Conservation (phyloP, 2,329 filamentous ascomycete genomes). For the Arachnomyces sp. region DNA sequence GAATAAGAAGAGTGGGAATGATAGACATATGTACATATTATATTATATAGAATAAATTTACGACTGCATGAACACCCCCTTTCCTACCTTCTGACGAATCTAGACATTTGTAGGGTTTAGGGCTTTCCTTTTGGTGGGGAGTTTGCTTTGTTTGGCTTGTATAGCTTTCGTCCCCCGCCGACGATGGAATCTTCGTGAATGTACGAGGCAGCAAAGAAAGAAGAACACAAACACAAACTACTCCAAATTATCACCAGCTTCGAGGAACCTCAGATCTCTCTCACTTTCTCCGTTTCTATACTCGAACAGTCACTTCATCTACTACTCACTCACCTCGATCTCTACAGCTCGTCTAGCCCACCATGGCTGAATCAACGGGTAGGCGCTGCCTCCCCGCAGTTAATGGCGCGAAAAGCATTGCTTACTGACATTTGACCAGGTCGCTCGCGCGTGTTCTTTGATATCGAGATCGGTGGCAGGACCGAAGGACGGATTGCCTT, state of each 20-base stretch:
- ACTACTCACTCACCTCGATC: not conserved
- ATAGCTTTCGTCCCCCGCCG: slow-evolving; percentile 3
- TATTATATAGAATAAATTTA: slow-evolving; percentile 5
- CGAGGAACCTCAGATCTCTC: slow-evolving; percentile 3
- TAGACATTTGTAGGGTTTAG: slow-evolving; percentile 9
- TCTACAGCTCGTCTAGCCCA: slow-evolving; percentile 29
- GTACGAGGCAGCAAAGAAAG: slow-evolving; percentile 5
- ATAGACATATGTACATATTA: not conserved
- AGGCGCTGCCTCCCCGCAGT: slow-evolving; percentile 11
- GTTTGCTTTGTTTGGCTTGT: slow-evolving; percentile 16
- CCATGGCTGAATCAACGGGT: slow-evolving; percentile 32
- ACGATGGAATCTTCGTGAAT: slow-evolving; percentile 37
- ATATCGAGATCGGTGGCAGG: slow-evolving; percentile 71
- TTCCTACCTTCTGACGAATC: not conserved
- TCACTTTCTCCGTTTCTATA: slow-evolving; percentile 1
- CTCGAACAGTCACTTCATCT: not conserved
- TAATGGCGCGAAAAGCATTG: slow-evolving; percentile 16
- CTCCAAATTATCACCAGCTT: slow-evolving; percentile 1
- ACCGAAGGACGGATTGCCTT: slow-evolving; percentile 72
- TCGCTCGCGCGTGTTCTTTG: slow-evolving; percentile 83
- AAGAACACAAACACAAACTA: too few relatives aligned
- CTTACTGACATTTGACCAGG: slow-evolving; percentile 26
- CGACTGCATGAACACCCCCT: not conserved
- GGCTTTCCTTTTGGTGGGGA: slow-evolving; percentile 6
- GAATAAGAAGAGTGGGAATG: slow-evolving; percentile 11